phyloP scores from a whole-genome alignment of 2,329 filamentous ascomycete genomes.

The Aspergillus felis region DNA sequence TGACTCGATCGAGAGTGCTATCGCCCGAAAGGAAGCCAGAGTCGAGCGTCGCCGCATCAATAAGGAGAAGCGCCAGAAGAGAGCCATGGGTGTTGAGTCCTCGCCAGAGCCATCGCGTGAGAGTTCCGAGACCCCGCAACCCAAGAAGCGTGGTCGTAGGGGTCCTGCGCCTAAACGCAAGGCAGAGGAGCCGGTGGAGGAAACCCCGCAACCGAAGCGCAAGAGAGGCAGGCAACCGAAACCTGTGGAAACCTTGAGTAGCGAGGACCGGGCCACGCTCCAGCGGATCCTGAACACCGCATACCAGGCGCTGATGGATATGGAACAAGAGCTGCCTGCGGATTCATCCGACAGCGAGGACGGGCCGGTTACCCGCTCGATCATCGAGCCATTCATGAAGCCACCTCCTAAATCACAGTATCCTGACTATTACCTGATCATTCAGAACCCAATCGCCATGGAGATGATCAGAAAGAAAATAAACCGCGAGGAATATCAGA shows the following conservation, averaged over 20 bases:
- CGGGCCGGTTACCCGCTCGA: constrained; percentile 62
- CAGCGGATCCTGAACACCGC: constrained; percentile 74
- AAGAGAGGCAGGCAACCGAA: constrained; percentile 72
- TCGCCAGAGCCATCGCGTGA: constrained; percentile 77
- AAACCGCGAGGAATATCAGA: constrained; percentile 90
- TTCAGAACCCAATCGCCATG: constrained; percentile 90
- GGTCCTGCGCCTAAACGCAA: constrained; percentile 81
- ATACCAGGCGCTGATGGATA: constrained; percentile 74
- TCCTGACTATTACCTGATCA: constrained; percentile 92
- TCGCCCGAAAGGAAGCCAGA: constrained; percentile 80
- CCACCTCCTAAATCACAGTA: constrained; percentile 85
- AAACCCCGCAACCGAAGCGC: constrained; percentile 71
- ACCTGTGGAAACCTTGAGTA: constrained; percentile 61
- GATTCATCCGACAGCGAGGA: constrained; percentile 52
- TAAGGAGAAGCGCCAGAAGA: constrained; percentile 58
- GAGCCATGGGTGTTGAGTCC: constrained; percentile 52
- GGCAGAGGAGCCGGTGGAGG: constrained; percentile 70
- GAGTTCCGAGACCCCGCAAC: constrained; percentile 75
- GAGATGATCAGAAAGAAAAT: constrained; percentile 92
- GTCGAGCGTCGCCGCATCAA: constrained; percentile 77
- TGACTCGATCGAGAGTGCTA: constrained; percentile 87
- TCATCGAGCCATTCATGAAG: constrained; percentile 92
- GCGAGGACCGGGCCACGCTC: constrained; percentile 69
- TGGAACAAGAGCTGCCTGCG: constrained; percentile 68
- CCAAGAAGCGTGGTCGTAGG: constrained; percentile 72